Evolutionary conservation across 192 early-diverging fungal genomes (phyloP).

Genomic region (Obelidium mucronatum): DNA sequence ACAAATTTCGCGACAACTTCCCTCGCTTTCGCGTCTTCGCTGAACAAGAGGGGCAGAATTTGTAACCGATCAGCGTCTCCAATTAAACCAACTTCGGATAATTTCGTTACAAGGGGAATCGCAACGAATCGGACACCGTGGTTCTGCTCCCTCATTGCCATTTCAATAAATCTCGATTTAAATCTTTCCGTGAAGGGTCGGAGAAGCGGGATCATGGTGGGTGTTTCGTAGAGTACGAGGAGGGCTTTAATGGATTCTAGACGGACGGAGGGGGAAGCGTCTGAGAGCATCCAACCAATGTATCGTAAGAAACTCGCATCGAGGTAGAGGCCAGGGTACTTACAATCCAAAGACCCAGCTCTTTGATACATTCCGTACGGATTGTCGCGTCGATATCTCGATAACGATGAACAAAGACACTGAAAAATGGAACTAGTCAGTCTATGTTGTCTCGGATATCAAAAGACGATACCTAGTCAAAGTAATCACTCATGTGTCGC

Average conservation of each 20-base stretch:
- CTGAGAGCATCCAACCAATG: conserved; percentile 86
- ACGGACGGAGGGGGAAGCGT: conserved; percentile 68
- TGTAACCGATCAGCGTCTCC: conserved; percentile 67
- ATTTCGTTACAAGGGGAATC: conserved; percentile 53
- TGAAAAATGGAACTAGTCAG: conserved; percentile 32
- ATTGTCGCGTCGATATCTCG: conserved; percentile 88
- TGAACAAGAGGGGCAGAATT: conserved; percentile 75
- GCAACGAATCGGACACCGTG: conserved; percentile 47
- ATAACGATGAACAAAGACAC: conserved; percentile 89
- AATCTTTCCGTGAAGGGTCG: conserved; percentile 72
- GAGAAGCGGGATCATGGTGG: conserved; percentile 60
- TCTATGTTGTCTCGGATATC: not conserved
- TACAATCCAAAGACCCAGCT: conserved; percentile 81
- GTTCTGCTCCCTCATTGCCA: conserved; percentile 75
- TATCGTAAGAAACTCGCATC: conserved; percentile 81
- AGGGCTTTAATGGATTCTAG: conserved; percentile 74
- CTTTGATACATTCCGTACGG: conserved; percentile 81
- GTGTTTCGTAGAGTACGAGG: conserved; percentile 55
- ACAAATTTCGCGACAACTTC: conserved; percentile 69
- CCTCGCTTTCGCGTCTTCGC: conserved; percentile 71
- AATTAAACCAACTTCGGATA: conserved; percentile 63
- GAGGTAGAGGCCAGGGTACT: conserved; percentile 75
- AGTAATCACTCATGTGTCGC: conserved; percentile 72
- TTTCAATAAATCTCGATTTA: conserved; percentile 76
- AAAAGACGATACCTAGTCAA: conserved; percentile 65